Percentiles rank a stretch among this genome's conserved stretches.
These are phyloP conservation scores for Peziza echinospora DNA, from an alignment of 495 filamentous ascomycete genomes.

Conservation along the genomic window DNA sequence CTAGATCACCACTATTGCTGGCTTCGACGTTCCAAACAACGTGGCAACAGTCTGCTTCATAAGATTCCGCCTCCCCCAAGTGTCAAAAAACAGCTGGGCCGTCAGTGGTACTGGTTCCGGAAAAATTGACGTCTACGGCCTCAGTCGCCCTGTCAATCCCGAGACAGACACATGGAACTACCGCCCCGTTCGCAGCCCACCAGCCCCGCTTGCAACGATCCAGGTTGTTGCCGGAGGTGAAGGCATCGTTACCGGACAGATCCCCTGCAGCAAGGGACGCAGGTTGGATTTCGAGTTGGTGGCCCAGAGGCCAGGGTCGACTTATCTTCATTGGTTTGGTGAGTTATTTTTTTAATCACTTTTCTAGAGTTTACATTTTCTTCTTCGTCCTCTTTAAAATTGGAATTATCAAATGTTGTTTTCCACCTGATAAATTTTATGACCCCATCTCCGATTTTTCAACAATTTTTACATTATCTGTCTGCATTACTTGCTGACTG, in stretches of 20 bases:
- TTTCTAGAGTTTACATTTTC: too few species aligned
- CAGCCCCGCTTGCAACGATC: neutral
- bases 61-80: constrained; percentile 4
- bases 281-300: neutral
- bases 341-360: too few species aligned
- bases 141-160: constrained; percentile 4
- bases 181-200: constrained; percentile 3
- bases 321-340: neutral
- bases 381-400: too few species aligned
- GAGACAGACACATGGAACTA: constrained; percentile 8
- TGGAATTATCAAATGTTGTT: too few species aligned
- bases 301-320: neutral
- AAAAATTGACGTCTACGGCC: constrained; percentile 6
- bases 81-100: neutral
- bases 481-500: too few species aligned
- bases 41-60: constrained; percentile 5
- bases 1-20: constrained; percentile 4
- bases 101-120: constrained; percentile 7
- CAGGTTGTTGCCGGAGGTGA: neutral
- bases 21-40: constrained; percentile 4
- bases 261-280: neutral
- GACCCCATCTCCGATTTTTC: too few species aligned
- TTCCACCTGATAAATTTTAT: too few species aligned
- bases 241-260: neutral
- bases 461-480: too few species aligned